These are phyloP conservation scores for Solanum sejunctum DNA, from an alignment of 257 asterid species.

Conservation along the genomic window DNA sequence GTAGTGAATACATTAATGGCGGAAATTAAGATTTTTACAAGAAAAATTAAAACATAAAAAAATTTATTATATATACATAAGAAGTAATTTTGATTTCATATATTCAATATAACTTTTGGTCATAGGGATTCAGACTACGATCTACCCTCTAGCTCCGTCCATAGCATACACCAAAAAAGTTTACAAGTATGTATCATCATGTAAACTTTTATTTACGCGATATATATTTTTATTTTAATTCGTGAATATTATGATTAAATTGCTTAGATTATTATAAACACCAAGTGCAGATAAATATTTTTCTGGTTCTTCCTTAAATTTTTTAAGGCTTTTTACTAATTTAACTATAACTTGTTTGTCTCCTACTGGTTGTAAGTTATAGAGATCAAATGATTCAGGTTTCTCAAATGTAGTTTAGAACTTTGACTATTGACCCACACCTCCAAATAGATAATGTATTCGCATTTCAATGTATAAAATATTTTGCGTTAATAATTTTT, in stretches of 20 bases:
- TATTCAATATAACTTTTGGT: not conserved
- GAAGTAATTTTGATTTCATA: not conserved
- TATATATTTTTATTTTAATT: no score
- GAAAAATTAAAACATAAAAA: not conserved
- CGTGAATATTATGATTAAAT: not conserved
- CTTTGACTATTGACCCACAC: not conserved
- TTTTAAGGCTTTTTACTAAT: not conserved
- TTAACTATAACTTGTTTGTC: not conserved
- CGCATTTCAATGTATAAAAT: accelerated
- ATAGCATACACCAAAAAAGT: not conserved
- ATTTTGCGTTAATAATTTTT: no score
- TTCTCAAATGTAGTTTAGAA: not conserved
- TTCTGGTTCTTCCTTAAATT: not conserved
- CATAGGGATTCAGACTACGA: not conserved
- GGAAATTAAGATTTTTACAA: accelerated
- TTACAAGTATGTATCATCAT: no score
- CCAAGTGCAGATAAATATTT: not conserved
- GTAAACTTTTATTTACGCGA: not conserved
- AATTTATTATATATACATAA: not conserved
- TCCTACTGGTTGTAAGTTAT: not conserved
- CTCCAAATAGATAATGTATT: not conserved
- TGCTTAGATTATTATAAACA: not conserved
- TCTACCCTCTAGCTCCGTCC: not conserved
- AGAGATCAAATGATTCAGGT: not conserved
- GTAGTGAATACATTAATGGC: not conserved